phyloP scores from a whole-genome alignment of 192 early-diverging fungal genomes.

The Gryganskiella cystojenkinii region DNA sequence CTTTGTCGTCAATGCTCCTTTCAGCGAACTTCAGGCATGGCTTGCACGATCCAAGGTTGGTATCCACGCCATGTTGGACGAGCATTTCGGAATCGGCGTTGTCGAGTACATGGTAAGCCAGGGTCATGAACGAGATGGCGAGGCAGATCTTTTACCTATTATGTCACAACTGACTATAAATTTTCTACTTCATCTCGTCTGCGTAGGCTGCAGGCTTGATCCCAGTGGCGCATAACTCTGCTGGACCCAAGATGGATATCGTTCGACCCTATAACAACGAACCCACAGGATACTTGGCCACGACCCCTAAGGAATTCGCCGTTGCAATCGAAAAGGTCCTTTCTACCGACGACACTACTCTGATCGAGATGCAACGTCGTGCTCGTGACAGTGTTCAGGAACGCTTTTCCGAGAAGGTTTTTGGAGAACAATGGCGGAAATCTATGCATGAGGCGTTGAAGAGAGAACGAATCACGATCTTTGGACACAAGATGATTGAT shows the following conservation, averaged over 20 bases:
- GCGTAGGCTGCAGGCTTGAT: constrained; percentile 83
- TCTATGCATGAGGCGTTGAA: constrained; percentile 31
- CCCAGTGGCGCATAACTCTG: constrained; percentile 84
- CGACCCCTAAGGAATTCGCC: constrained; percentile 73
- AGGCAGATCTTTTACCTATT: not conserved
- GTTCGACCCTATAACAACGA: constrained; percentile 61
- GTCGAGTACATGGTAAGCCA: constrained; percentile 96
- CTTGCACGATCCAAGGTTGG: constrained; percentile 77
- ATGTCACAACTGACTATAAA: not conserved
- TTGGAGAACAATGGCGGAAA: constrained; percentile 28
- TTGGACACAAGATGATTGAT: constrained; percentile 30
- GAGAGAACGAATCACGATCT: constrained; percentile 31
- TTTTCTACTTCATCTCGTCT: not conserved
- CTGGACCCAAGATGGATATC: constrained; percentile 90
- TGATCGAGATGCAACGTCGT: constrained; percentile 61
- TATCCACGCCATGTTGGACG: constrained; percentile 96
- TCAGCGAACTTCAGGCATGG: constrained; percentile 70
- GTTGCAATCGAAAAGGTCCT: constrained; percentile 60
- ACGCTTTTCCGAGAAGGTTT: constrained; percentile 76
- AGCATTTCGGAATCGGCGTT: constrained; percentile 98
- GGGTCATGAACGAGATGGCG: too few species aligned
- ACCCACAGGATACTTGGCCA: constrained; percentile 72
- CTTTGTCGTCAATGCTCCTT: constrained; percentile 87
- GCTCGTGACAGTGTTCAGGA: constrained; percentile 72
- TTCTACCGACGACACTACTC: constrained; percentile 52